Conservation (phyloP, 2,329 filamentous ascomycete species). For the Hymenoscyphus fructigenus region DNA sequence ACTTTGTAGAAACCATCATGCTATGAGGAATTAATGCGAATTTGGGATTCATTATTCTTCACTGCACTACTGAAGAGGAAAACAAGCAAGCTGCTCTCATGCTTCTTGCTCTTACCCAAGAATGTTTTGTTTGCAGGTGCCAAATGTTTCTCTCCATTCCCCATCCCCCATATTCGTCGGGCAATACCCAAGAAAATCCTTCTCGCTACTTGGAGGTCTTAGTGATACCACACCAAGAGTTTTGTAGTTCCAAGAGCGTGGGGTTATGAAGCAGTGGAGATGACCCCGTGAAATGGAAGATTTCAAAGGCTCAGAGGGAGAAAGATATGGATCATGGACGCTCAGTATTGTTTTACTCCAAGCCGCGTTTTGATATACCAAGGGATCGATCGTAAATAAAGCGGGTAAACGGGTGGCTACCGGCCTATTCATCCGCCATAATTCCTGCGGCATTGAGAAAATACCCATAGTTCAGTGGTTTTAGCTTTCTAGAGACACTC, state of each 20-base stretch:
- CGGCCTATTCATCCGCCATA: background rate
- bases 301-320: background rate
- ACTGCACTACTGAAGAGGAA: background rate
- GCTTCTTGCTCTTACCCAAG: too few relatives aligned
- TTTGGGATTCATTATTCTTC: background rate
- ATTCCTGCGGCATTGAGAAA: background rate
- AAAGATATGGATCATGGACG: background rate
- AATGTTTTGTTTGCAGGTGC: background rate
- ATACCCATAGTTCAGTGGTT: background rate
- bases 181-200: background rate
- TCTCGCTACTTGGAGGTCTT: background rate
- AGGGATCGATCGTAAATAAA: background rate
- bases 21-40: background rate
- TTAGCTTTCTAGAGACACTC: background rate
- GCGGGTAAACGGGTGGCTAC: background rate
- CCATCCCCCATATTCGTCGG: too few relatives aligned
- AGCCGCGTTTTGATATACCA: conserved; percentile 2
- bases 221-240: background rate
- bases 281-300: background rate
- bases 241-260: background rate
- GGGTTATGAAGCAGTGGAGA: background rate
- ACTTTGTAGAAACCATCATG: background rate
- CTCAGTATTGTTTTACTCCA: conserved; percentile 2
- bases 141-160: background rate
- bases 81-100: background rate